Base-by-base conservation (phyloP, 352 stramenopile species). In the Pythium folliculosum region DNA sequence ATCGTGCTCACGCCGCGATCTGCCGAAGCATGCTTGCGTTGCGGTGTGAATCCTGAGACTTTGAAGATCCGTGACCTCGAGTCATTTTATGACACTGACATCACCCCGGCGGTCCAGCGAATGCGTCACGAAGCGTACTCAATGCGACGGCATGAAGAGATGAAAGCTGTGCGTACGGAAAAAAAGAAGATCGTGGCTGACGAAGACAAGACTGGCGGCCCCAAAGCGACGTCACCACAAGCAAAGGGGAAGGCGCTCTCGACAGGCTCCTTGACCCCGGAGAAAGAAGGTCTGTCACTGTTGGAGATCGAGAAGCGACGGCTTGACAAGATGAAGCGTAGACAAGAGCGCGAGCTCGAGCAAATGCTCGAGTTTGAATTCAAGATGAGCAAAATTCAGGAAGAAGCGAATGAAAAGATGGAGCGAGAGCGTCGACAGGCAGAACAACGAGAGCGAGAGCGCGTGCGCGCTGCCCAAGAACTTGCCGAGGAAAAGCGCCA, bases 121-220 rank as follows among this genome's bases (percentile, higher is more conserved):
- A 93, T 98, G 89, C 86, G 92, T 12, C 90, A 98, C 64, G 92
- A 98, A 55, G 89, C 89, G 7, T 98, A 98, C 65, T 97, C 85
- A n/a, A 81, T 96, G 69, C 78, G 91, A 1, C 81, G 92, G 0
- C 89, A 97, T 60, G 91, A 97, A 57, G 86, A 97, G 71, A 98
- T 98, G 90, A 91, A 93, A 19, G 75, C 89, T 3, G 73, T 95
- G 23, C 85, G 91, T 13, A 53, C 61, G 7, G 89, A 97, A 65
- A 93, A 96, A 58, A 89, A 87, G 52, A 83, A 81, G 32, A 60
- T 96, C n/a, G 6, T 92, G 0, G 76, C 74, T 12, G 84, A 92
- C 45, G 68, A 70, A n/a, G 70, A 72, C 12, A 60, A 40, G 50
- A 19, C 5, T 19, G 56, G 35, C n/a, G 40, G 37, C 0, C 30